Evolutionary conservation across 192 early-diverging fungal species (phyloP).

Genomic region (Phycomyces blakesleeanus): DNA sequence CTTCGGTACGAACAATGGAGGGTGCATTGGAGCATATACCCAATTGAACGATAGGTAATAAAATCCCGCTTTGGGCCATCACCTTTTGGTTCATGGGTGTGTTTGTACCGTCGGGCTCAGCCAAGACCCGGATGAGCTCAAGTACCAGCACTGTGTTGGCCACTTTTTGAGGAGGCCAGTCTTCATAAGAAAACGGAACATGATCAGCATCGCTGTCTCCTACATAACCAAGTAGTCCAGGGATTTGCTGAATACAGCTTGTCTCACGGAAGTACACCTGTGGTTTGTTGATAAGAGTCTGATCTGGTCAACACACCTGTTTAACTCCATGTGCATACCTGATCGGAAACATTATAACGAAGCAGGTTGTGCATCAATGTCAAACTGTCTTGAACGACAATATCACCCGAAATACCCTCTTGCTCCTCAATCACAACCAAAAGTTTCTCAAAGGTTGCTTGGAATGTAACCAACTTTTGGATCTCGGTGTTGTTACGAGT

Average conservation of each 20-base stretch:
- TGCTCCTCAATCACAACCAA: slow-evolving; percentile 86
- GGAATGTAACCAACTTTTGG: slow-evolving; percentile 99
- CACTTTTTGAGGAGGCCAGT: slow-evolving; percentile 81
- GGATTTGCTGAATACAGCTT: slow-evolving; percentile 87
- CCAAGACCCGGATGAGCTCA: slow-evolving; percentile 85
- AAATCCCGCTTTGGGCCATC: slow-evolving; percentile 79
- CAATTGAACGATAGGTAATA: slow-evolving; percentile 76
- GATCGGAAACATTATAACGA: slow-evolving; percentile 95
- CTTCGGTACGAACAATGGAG: slow-evolving; percentile 70
- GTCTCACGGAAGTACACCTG: slow-evolving; percentile 96
- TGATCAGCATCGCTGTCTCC: slow-evolving; percentile 38
- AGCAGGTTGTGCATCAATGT: slow-evolving; percentile 90
- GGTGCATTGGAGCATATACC: slow-evolving; percentile 75
- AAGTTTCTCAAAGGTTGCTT: slow-evolving; percentile 93
- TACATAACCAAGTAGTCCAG: slow-evolving; percentile 62
- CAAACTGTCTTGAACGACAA: slow-evolving; percentile 96
- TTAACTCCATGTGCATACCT: slow-evolving; percentile 53
- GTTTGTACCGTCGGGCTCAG: slow-evolving; percentile 83
- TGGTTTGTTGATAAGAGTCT: not conserved
- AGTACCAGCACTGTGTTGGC: slow-evolving; percentile 85
- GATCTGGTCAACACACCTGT: not conserved
- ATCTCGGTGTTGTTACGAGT: slow-evolving; percentile 93
- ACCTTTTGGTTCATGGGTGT: slow-evolving; percentile 87
- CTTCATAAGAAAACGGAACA: slow-evolving; percentile 43
- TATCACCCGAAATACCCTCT: slow-evolving; percentile 87